Evolutionary conservation across 331 rosid genomes (phyloP).

Genomic region (Telfairia occidentalis): DNA sequence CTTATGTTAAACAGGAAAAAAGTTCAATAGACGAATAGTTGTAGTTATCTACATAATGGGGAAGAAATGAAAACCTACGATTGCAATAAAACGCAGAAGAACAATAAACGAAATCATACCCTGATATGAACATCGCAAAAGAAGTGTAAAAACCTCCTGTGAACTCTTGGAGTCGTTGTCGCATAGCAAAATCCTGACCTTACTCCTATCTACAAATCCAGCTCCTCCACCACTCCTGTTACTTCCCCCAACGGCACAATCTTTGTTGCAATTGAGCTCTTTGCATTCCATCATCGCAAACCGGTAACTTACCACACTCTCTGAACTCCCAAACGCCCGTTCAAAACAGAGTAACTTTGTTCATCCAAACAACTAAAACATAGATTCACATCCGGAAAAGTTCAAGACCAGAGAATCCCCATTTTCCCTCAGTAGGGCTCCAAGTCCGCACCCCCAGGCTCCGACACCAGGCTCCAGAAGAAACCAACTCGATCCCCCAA

Average conservation of each 20-base stretch:
- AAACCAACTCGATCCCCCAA: not conserved
- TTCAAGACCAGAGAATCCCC: not conserved
- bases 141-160: constrained; percentile 55
- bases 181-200: constrained; percentile 74
- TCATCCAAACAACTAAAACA: constrained; percentile 23
- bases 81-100: not conserved
- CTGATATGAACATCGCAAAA: constrained; percentile 68
- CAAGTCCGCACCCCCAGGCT: not conserved
- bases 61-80: not conserved
- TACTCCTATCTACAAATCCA: constrained; percentile 80
- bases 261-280: constrained; percentile 48
- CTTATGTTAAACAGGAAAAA: not conserved
- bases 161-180: constrained; percentile 62
- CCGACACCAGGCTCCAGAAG: not conserved
- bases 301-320: not conserved
- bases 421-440: not conserved
- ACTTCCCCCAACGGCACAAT: constrained; percentile 22
- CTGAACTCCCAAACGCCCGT: not conserved
- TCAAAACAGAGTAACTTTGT: not conserved
- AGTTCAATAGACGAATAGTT: not conserved
- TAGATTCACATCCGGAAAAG: not conserved
- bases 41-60: not conserved
- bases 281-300: constrained; percentile 35
- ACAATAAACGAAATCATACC: constrained; percentile 18
- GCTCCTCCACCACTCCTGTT: constrained; percentile 37